Evolutionary conservation across 73 alveolate species (phyloP), one percentile per base, ranked within the genome.

Genomic region (Blepharisma stoltei): DNA sequence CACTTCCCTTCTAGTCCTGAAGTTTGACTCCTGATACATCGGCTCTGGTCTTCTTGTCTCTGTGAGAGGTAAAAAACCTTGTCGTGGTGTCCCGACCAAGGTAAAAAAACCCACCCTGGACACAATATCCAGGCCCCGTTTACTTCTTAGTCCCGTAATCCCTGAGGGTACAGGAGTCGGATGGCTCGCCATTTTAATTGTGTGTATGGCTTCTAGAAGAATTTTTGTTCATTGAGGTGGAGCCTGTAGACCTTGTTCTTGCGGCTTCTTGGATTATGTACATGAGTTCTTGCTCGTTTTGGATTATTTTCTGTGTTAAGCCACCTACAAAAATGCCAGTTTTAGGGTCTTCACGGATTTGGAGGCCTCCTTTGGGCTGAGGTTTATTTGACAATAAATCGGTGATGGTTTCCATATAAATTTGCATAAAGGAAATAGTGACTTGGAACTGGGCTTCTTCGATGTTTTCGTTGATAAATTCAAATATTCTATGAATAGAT

Each of bases 191-290:
- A n/a, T n/a, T n/a, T n/a, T n/a, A n/a, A n/a, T n/a, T n/a, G n/a
- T n/a, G n/a, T n/a, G n/a, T n/a, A 89, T 94, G 99, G 8, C 97
- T 90, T 53, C 99, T 81, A 70, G 95, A 83, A 9, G 97, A 91
- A 70, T 85, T 87, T 81, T 86, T 92, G 81, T 94, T 94, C 97
- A 94, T 89, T 38, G 94, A 91, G 6, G 99, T 94, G 37, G 91
- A 82, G 41, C 87, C 86, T 32, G 95, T 91, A 46, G 80, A 67
- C 76, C 99, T 80, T 6, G 75, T 37, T 54, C 88, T 83, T 20
- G 94, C 93, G 7, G 96, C 97, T 55, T 66, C 78, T 67, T 79
- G 90, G 4, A 94, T 87, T 11, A 88, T 48, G 45, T 87, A 27
- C 71, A 86, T 60, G 21, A 94, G 84, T 53, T 81, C 71, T 11